Base-by-base conservation (phyloP, 306 rosid genomes). In the Citrullus amarus region DNA sequence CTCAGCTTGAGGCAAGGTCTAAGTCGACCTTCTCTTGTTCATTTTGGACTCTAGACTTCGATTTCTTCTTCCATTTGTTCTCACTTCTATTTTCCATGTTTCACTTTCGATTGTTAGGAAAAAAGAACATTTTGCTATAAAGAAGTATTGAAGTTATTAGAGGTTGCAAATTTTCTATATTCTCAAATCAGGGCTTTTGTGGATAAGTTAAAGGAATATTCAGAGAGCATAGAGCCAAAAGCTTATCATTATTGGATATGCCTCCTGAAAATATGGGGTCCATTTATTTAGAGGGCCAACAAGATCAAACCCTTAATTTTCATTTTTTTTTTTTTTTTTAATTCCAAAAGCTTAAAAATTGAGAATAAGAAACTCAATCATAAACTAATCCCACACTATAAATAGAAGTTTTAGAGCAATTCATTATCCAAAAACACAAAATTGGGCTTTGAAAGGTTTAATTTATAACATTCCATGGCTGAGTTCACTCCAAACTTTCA, bases 401-500 rank as follows among this genome's bases (percentile, higher is more conserved):
- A 57, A 78, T 78, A 78, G 18, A 30, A 62, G 71, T 17, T 30
- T 9, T n/a, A 46, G 4, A 78, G 43, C 61, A 48, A 48, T 67
- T 78, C 72, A 30, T 78, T 78, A 78, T 78, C 80, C 56, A 43
- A 46, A 78, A 78, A 30, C 59, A 78, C 59, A 61, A 48, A 48
- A 10, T 62, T 60, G 58, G 55, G 25, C 2, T 9, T 57, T 74
- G 11, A 15, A 55, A 36, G 9, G 20, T 8, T 38, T 54, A 20
- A 2, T 30, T 18, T 78, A 2, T 38, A 30, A 17, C n/a, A 61
- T 22, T 63, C 66, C 83, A 93, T 93, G 98, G 98, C 98, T 81
- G 88, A 91, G 79, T 90, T 90, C 84, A 70, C 88, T 36, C 80
- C 87, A 74, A 86, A 89, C 76, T 77, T 91, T 58, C 92, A 90